Base-by-base conservation (phyloP, 75 land plant genomes). In the Isoetes taiwanensis region DNA sequence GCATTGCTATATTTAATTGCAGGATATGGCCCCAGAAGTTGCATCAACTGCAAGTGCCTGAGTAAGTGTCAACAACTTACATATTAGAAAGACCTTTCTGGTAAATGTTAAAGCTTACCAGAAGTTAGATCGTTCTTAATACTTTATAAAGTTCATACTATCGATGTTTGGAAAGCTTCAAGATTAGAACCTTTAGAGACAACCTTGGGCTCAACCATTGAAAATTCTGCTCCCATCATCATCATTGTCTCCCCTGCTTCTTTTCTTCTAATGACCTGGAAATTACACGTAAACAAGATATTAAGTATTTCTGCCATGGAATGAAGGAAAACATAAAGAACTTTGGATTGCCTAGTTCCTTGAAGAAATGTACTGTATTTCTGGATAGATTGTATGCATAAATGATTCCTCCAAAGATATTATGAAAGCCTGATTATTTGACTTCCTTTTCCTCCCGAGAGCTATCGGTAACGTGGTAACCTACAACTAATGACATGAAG, bases 191-290 rank as follows among this genome's bases (percentile, higher is more conserved):
- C 64, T 72, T 86, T 52, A 86, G 67, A 0, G 77, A 58, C 33
- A 86, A 83, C 42, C 82, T 37, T 28, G 91, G 86, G 43, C 86
- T 79, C 41, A 86, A 76, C 12, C 72, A 72, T 42, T 74, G 66
- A 67, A 86, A 21, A 86, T 46, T 57, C 37, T 37, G 54, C 6
- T 2, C 34, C 12, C 25, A 2, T 8, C 43, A 23, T 72, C 59
- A 24, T 33, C 56, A 63, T 10, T 42, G 1, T 24, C 23, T 24
- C 35, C 34, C 39, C 27, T 16, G 40, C 26, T 14, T 37, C 14
- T 9, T 37, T 9, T n/a, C n/a, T n/a, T n/a, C n/a, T n/a, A n/a
- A n/a, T n/a, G n/a, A n/a, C n/a, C n/a, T n/a, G n/a, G n/a, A n/a
- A n/a, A n/a, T n/a, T n/a, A n/a, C 64, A 39, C n/a, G 30, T 59